Base-by-base conservation (phyloP, 495 filamentous ascomycete genomes). In the Neurospora tetrasperma region DNA sequence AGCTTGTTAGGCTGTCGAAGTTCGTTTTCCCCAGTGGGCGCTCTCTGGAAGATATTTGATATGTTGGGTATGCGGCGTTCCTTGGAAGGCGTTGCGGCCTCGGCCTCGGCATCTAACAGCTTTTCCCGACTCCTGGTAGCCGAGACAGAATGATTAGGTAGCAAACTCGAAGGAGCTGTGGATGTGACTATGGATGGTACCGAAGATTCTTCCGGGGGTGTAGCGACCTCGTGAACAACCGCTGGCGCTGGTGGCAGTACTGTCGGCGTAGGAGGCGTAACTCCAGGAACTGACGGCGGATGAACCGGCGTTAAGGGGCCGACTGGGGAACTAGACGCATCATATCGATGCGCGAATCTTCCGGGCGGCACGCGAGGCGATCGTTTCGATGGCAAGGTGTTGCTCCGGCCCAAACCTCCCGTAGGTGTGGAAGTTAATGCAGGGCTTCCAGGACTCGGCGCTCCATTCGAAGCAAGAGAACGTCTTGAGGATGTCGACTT, bases 351-450 rank as follows among this genome's bases (percentile, higher is more conserved):
- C 6, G 89, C 82, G 35, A 90, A 86, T 41, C 83, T 82, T 11
- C 83, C 82, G 5, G 87, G 83, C 23, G 86, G 82, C 35, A 95
- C 76, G 14, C 86, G 89, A 20, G 94, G 93, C 1, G 95, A 94
- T 83, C 90, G 93, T 79, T 96, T 96, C 3, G 94, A 95, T n/a
- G 96, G 96, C 20, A 98, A 83, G 10, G 96, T 99, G 81, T 98
- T 99, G 82, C 94, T 98, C 76, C 96, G 87, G 73, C 92, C 90
- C 44, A 99, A 86, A 9, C 93, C 93, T 74, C 88, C 85, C 38
- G 84, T 84, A 9, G 85, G 82, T 5, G 82, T 85, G 7, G 82
- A 74, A 7, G 82, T 79, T 9, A 88, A 86, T 2, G 88, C 86
- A 10, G 93, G 92, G 68, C 91, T 93, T 11, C 86, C 88, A 5